A percentile compares a stretch with the other conserved stretches of the same genome.
Evolutionary conservation across 2,329 filamentous ascomycete genomes (phyloP).

Genomic region (Neonectria neomacrospora): DNA sequence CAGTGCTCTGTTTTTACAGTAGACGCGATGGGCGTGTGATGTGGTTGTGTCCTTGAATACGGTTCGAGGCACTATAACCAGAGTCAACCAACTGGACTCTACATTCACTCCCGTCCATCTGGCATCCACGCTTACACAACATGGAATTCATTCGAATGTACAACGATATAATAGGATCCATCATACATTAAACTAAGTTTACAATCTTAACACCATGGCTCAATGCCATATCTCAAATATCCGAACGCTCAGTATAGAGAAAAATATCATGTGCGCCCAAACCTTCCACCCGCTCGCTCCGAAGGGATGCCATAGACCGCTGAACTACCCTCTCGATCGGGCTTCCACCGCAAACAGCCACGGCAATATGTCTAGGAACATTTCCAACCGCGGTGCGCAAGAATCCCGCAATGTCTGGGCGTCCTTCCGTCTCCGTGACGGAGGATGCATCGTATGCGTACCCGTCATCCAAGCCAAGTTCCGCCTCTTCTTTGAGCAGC

Average conservation of each 20-base stretch:
- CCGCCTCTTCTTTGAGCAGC: slow-evolving; percentile 40
- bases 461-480: slow-evolving; percentile 32
- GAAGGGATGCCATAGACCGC: slow-evolving; percentile 30
- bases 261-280: slow-evolving; percentile 30
- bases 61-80: too few species aligned
- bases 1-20: neutral
- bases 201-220: neutral
- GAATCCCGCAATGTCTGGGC: slow-evolving; percentile 39
- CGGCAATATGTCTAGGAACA: slow-evolving; percentile 32
- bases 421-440: slow-evolving; percentile 37
- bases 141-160: neutral
- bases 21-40: neutral
- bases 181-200: neutral
- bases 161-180: neutral
- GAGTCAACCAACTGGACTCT: too few species aligned
- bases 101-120: neutral
- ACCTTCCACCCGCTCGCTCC: slow-evolving; percentile 28
- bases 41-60: neutral
- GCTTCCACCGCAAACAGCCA: slow-evolving; percentile 40
- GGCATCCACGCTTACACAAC: neutral
- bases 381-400: slow-evolving; percentile 30
- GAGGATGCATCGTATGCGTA: slow-evolving; percentile 28
- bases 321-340: slow-evolving; percentile 36
- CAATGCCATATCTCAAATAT: slow-evolving; percentile 24
- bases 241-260: slow-evolving; percentile 39